These are phyloP conservation scores for Trichoderma oligosporum DNA, from an alignment of 2,329 filamentous ascomycete genomes.

Conservation along the genomic window DNA sequence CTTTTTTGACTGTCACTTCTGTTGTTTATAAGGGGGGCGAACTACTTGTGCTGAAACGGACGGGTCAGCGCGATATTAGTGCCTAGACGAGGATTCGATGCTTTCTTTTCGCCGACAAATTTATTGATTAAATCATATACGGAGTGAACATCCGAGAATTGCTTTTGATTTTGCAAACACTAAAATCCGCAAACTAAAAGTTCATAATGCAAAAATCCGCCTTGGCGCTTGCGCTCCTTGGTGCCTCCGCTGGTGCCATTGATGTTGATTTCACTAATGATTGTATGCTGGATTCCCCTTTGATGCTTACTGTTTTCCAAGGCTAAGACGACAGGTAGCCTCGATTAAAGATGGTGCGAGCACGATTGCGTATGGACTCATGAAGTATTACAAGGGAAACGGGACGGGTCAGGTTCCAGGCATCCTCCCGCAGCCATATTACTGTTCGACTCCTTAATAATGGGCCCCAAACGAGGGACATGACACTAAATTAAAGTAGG, in stretches of 20 bases:
- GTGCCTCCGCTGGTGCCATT: constrained; percentile 9
- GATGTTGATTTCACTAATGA: not conserved
- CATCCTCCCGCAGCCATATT: constrained; percentile 51
- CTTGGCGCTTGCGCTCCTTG: constrained; percentile 12
- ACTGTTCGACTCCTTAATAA: constrained; percentile 41
- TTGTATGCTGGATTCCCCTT: not conserved
- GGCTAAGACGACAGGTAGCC: not conserved
- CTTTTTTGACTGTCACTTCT: too few species aligned
- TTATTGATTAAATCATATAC: too few species aligned
- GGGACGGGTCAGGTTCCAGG: constrained; percentile 49
- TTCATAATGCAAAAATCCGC: not conserved
- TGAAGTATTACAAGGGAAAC: constrained; percentile 47
- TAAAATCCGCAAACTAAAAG: not conserved
- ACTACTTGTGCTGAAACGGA: not conserved
- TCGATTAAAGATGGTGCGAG: constrained; percentile 32
- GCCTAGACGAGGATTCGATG: not conserved
- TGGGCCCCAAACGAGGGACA: not conserved
- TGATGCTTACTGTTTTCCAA: not conserved
- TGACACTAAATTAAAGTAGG: not conserved
- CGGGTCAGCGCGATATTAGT: not conserved
- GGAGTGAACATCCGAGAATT: too few species aligned
- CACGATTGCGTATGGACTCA: constrained; percentile 38
- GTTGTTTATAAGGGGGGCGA: too few species aligned
- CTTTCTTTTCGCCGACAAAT: too few species aligned
- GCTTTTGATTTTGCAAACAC: too few species aligned